These are phyloP conservation scores for Cardamine resedifolia DNA, from an alignment of 345 rosid genomes.

Conservation along the genomic window DNA sequence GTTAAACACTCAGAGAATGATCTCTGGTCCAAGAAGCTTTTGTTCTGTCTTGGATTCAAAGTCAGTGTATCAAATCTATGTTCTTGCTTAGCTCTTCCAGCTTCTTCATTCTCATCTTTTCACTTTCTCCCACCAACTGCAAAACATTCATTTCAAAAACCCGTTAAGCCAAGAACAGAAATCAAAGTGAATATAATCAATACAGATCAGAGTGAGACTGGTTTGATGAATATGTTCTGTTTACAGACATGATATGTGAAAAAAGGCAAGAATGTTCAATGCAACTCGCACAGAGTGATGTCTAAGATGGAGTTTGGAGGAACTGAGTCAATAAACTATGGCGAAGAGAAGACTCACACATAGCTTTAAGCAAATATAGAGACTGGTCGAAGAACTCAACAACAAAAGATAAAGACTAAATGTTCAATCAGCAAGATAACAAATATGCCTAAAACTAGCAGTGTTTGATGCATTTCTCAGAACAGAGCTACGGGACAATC, in stretches of 20 bases:
- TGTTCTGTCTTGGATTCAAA: constrained; percentile 33
- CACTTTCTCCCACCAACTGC: constrained; percentile 88
- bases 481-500: neutral
- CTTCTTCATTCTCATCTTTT: constrained; percentile 83
- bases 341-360: neutral
- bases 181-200: neutral
- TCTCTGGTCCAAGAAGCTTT: constrained; percentile 22
- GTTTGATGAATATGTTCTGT: constrained; percentile 1
- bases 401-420: neutral
- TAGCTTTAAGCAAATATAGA: neutral
- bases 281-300: neutral
- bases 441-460: neutral
- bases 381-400: neutral
- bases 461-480: neutral
- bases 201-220: neutral
- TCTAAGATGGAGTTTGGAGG: neutral
- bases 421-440: neutral
- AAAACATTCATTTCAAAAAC: constrained; percentile 15
- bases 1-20: constrained; percentile 34
- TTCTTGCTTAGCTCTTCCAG: constrained; percentile 88
- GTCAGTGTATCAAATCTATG: constrained; percentile 51
- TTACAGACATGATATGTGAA: neutral
- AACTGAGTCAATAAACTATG: neutral
- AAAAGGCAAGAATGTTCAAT: neutral
- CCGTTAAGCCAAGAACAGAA: constrained; percentile 5